Percentiles rank a stretch among this genome's conserved stretches.
Conservation (phyloP, 176 grass and related monocot genomes). For the Oryza rufipogon region DNA sequence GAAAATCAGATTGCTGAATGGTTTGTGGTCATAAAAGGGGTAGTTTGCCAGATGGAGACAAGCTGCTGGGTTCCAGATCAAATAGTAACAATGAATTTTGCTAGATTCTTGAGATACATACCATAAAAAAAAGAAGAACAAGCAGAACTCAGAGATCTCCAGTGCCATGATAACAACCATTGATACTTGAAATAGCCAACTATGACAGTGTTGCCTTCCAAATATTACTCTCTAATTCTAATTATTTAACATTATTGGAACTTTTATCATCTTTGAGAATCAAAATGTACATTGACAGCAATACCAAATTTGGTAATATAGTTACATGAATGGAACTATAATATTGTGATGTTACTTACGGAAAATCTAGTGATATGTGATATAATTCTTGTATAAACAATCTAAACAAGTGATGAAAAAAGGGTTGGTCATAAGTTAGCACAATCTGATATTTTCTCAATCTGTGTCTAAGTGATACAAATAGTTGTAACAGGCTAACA, state of each 20-base stretch:
- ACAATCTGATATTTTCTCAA: conserved; percentile 3
- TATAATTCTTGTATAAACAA: neutral
- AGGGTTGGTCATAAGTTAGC: conserved; percentile 4
- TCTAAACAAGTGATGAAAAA: neutral
- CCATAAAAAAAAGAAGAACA: conserved; percentile 2
- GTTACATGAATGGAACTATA: neutral
- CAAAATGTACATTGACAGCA: neutral
- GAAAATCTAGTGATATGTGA: neutral
- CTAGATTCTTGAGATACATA: neutral
- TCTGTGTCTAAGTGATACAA: conserved; percentile 16
- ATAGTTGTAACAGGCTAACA: conserved; percentile 41
- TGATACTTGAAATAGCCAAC: neutral
- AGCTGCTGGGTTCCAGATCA: neutral
- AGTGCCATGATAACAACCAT: neutral
- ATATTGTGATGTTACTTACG: neutral
- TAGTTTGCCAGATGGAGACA: conserved; percentile 4
- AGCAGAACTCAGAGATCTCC: neutral
- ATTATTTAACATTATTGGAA: neutral
- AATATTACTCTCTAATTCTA: neutral
- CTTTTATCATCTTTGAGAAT: neutral
- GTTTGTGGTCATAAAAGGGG: neutral
- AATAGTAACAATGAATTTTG: conserved; percentile 1
- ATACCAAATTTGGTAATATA: neutral
- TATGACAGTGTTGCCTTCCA: neutral
- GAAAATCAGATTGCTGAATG: neutral